These are phyloP conservation scores for Staphylotrichum longicolle DNA, from an alignment of 495 filamentous ascomycete genomes.

Conservation along the genomic window DNA sequence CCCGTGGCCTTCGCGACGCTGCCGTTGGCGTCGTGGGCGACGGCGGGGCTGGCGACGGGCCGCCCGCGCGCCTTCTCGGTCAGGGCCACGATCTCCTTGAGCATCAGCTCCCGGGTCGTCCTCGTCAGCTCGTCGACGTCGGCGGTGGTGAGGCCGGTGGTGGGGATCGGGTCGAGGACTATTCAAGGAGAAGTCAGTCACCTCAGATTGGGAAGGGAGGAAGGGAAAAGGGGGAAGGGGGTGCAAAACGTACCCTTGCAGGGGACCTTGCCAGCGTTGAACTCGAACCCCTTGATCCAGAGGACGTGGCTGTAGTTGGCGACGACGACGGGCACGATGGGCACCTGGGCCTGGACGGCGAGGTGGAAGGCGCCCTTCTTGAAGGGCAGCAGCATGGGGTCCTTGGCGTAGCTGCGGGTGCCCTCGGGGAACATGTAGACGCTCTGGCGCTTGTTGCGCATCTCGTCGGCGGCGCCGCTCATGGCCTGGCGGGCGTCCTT, in stretches of 20 bases:
- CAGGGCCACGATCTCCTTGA: conserved; percentile 66
- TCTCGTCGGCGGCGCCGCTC: conserved; percentile 74
- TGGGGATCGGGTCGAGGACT: conserved; percentile 85
- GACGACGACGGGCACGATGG: conserved; percentile 82
- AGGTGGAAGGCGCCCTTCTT: conserved; percentile 99
- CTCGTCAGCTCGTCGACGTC: conserved; percentile 81
- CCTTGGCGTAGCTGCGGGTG: conserved; percentile 81
- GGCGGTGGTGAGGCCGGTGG: conserved; percentile 67
- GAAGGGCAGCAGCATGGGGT: conserved; percentile 80
- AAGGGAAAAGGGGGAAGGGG: background rate
- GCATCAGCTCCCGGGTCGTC: conserved; percentile 73
- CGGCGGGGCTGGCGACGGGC: background rate
- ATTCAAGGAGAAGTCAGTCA: conserved; percentile 14
- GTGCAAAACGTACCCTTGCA: conserved; percentile 63
- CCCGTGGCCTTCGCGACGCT: conserved; percentile 25
- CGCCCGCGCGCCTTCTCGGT: conserved; percentile 44
- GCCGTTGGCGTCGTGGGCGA: conserved; percentile 17
- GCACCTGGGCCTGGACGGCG: conserved; percentile 88
- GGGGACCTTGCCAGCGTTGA: conserved; percentile 72
- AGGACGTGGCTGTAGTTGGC: conserved; percentile 86
- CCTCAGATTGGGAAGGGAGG: background rate
- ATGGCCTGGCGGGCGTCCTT: conserved; percentile 82
- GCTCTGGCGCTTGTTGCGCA: conserved; percentile 70
- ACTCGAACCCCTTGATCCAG: conserved; percentile 64
- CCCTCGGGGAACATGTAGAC: conserved; percentile 96